These are phyloP conservation scores for Gaeumannomyces sp. DNA, from an alignment of 2,329 filamentous ascomycete genomes.

Conservation along the genomic window DNA sequence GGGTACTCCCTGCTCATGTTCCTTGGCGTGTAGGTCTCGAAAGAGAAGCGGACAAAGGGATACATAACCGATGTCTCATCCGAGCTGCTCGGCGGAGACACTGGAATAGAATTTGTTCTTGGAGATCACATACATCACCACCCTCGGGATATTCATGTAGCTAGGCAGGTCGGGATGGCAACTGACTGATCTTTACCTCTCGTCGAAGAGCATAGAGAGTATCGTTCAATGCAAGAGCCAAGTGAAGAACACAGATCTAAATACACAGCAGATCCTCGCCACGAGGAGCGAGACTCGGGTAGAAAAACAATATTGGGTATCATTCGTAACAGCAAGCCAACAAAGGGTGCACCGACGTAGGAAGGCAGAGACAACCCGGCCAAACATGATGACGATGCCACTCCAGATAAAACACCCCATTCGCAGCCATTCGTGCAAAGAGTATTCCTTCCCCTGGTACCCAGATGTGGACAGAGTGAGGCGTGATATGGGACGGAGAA, in stretches of 20 bases:
- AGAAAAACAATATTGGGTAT: background rate
- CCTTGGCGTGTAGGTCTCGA: background rate
- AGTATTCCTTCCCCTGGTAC: too few species aligned
- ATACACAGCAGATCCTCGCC: background rate
- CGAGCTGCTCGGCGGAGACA: background rate
- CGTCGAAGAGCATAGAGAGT: too few species aligned
- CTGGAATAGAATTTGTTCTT: background rate
- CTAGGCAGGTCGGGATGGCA: background rate
- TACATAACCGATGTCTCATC: too few species aligned
- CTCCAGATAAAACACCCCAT: too few species aligned
- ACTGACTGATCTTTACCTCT: background rate
- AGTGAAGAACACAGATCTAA: background rate
- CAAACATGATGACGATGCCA: background rate
- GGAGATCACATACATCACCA: background rate
- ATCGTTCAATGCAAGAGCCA: background rate
- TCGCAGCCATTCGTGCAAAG: too few species aligned
- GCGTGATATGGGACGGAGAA: too few species aligned
- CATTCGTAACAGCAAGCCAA: background rate
- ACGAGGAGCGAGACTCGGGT: background rate
- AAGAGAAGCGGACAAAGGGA: too few species aligned
- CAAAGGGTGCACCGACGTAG: background rate
- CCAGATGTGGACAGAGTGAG: too few species aligned
- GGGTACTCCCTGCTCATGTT: background rate
- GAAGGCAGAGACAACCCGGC: background rate
- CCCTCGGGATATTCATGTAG: background rate